Percentiles rank a stretch among this genome's conserved stretches.
These are phyloP conservation scores for Pseudogymnoascus sp. DNA, from an alignment of 2,329 filamentous ascomycete genomes.

Conservation along the genomic window DNA sequence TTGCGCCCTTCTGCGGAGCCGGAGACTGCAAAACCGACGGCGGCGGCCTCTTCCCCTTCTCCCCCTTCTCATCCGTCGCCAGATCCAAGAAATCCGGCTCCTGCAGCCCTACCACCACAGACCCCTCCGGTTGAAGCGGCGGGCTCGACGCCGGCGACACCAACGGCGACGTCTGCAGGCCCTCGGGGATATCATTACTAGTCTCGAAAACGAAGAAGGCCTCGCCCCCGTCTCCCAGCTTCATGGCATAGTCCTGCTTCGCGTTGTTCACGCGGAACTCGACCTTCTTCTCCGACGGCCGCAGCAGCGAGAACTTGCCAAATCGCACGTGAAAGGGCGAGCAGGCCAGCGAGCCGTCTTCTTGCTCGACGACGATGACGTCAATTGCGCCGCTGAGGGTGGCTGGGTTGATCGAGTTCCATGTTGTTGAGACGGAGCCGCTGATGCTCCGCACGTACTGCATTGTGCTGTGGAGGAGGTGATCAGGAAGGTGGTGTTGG, in stretches of 20 bases:
- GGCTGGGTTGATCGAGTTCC: conserved; percentile 98
- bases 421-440: conserved; percentile 93
- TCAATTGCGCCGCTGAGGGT: conserved; percentile 97
- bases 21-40: conserved; percentile 36
- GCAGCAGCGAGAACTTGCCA: conserved; percentile 92
- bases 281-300: conserved; percentile 97
- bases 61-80: conserved; percentile 31
- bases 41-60: conserved; percentile 36
- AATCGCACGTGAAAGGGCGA: conserved; percentile 98
- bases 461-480: conserved; percentile 47
- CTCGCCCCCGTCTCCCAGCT: conserved; percentile 92
- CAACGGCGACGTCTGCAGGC: conserved; percentile 86
- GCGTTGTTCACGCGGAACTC: conserved; percentile 91
- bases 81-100: conserved; percentile 66
- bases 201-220: conserved; percentile 99
- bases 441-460: conserved; percentile 96
- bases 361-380: conserved; percentile 95
- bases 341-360: conserved; percentile 81
- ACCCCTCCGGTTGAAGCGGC: conserved; percentile 45
- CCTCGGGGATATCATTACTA: conserved; percentile 81
- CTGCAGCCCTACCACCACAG: conserved; percentile 42
- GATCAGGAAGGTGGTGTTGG: neutral
- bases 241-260: conserved; percentile 95
- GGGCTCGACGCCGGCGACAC: conserved; percentile 87
- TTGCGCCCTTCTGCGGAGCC: conserved; percentile 25